Evolutionary conservation across 139 green algal species (phyloP).

Genomic region (Ulvella scutata): DNA sequence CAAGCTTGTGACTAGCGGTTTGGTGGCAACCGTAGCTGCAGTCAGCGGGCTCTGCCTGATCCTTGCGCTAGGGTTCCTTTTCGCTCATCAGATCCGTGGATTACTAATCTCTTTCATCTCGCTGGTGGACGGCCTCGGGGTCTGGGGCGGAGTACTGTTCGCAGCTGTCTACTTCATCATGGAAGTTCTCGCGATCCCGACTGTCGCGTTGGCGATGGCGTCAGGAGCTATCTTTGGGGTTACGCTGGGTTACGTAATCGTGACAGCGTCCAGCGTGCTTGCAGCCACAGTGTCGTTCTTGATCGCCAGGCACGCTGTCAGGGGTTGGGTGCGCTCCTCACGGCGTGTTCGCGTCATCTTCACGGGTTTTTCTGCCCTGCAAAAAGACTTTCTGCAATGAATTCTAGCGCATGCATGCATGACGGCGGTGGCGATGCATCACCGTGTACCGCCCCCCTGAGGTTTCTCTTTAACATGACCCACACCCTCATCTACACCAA

Average conservation of each 20-base stretch:
- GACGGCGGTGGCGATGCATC: no score
- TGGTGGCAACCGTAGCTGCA: neutral
- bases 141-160: constrained; percentile 48
- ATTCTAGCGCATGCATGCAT: no score
- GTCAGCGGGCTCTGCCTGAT: constrained; percentile 16
- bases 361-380: no score
- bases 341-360: no score
- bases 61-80: constrained; percentile 14
- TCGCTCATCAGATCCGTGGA: constrained; percentile 27
- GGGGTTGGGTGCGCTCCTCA: constrained; percentile 50
- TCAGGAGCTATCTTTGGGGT: constrained; percentile 76
- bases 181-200: constrained; percentile 47
- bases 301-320: constrained; percentile 74
- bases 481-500: no score
- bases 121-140: constrained; percentile 47
- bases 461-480: no score
- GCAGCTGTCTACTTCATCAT: constrained; percentile 45
- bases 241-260: constrained; percentile 46
- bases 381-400: no score
- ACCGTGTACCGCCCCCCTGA: no score
- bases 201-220: constrained; percentile 83
- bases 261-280: constrained; percentile 45
- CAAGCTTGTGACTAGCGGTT: no score
- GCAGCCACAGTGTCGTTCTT: constrained; percentile 78
- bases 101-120: constrained; percentile 49